Conservation (phyloP, 2,329 filamentous ascomycete species). For the Fusarium sp. region DNA sequence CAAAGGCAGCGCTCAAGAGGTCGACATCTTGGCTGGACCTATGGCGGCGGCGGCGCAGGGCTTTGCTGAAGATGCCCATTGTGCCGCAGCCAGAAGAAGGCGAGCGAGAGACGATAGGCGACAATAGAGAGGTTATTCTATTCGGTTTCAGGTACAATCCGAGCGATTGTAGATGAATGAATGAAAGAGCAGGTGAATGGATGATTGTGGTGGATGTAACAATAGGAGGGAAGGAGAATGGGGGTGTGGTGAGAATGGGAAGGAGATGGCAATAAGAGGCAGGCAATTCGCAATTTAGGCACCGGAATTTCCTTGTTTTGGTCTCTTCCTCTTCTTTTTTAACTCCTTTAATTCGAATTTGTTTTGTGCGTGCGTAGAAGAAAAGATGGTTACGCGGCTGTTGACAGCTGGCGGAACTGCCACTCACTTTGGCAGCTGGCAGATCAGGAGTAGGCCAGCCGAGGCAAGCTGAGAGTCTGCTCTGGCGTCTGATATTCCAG, state of each 20-base stretch:
- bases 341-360: too few relatives aligned
- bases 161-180: background rate
- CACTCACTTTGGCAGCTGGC: conserved; percentile 2
- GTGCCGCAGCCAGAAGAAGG: conserved; percentile 4
- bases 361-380: background rate
- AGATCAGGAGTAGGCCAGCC: background rate
- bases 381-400: conserved; percentile 8
- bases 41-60: conserved; percentile 27
- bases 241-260: conserved; percentile 1
- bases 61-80: conserved; percentile 40
- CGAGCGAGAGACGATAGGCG: background rate
- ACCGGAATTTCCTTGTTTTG: background rate
- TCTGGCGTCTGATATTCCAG: background rate
- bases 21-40: conserved; percentile 39
- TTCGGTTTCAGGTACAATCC: background rate
- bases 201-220: conserved; percentile 6
- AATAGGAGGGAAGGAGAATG: conserved; percentile 20
- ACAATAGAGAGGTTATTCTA: background rate
- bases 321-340: background rate
- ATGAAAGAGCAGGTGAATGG: background rate
- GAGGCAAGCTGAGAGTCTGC: background rate
- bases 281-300: background rate
- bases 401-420: conserved; percentile 32
- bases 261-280: background rate
- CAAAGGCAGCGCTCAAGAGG: conserved; percentile 45